Percentiles rank a stretch among this genome's conserved stretches.
phyloP scores from a whole-genome alignment of 2,329 filamentous ascomycete genomes.

The Colletotrichum tamarilloi region DNA sequence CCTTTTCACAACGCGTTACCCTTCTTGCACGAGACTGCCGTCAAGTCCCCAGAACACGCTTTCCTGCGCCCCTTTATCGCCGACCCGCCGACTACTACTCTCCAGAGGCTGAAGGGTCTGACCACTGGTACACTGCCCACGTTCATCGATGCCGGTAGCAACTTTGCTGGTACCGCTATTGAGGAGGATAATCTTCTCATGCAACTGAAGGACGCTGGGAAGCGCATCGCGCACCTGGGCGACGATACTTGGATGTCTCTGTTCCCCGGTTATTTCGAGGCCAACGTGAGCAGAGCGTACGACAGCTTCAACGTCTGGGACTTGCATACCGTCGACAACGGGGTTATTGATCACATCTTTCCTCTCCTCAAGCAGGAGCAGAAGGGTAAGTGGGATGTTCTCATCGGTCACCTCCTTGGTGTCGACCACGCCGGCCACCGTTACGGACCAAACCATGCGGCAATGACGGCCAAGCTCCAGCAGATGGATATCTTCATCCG shows the following conservation, averaged over 20 bases:
- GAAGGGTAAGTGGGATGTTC: constrained; percentile 85
- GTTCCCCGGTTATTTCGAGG: constrained; percentile 93
- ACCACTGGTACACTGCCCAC: constrained; percentile 96
- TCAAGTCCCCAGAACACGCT: constrained; percentile 80
- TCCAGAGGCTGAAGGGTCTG: constrained; percentile 91
- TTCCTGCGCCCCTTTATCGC: constrained; percentile 96
- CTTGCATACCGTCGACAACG: constrained; percentile 95
- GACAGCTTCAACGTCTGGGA: constrained; percentile 99
- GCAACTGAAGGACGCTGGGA: constrained; percentile 71
- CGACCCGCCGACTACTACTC: constrained; percentile 92
- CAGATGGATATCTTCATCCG: constrained; percentile 90
- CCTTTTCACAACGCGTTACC: constrained; percentile 89
- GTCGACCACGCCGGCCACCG: constrained; percentile 98
- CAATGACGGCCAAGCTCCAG: constrained; percentile 89
- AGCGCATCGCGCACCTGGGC: constrained; percentile 91
- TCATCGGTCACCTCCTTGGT: constrained; percentile 92
- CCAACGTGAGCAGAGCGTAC: constrained; percentile 86
- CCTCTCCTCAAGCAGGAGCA: constrained; percentile 78
- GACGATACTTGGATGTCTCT: constrained; percentile 97
- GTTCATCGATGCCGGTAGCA: constrained; percentile 93
- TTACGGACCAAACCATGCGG: constrained; percentile 91
- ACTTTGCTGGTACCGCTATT: constrained; percentile 94
- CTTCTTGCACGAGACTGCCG: constrained; percentile 85
- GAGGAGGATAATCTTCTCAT: constrained; percentile 87
- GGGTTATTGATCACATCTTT: constrained; percentile 90